Conservation (phyloP, 306 rosid species). For the Prunus davidiana region DNA sequence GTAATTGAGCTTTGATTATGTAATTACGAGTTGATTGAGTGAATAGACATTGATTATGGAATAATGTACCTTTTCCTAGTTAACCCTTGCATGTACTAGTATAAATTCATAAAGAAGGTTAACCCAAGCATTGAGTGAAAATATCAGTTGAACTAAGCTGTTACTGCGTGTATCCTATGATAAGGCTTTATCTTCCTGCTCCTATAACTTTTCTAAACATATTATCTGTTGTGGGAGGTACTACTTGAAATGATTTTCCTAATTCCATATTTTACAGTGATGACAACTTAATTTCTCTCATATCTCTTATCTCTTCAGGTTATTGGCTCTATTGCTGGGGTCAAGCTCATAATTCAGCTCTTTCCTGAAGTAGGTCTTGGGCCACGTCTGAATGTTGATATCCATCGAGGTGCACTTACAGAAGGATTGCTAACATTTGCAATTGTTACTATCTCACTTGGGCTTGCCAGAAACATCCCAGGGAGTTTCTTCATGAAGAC, state of each 20-base stretch:
- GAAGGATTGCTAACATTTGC: conserved; percentile 75
- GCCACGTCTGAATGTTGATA: conserved; percentile 64
- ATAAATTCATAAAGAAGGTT: too few relatives aligned
- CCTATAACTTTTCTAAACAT: too few relatives aligned
- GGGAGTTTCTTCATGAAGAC: conserved; percentile 81
- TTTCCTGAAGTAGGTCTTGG: conserved; percentile 75
- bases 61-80: too few relatives aligned
- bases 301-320: conserved; percentile 47
- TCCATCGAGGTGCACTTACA: conserved; percentile 80
- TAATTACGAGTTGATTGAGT: background rate
- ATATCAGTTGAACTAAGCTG: background rate
- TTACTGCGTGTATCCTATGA: background rate
- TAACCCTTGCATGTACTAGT: too few relatives aligned
- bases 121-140: too few relatives aligned
- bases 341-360: conserved; percentile 46
- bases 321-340: conserved; percentile 73
- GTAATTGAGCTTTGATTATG: background rate
- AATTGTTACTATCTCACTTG: conserved; percentile 63
- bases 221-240: background rate
- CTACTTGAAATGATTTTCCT: background rate
- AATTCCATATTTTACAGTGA: background rate
- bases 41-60: too few relatives aligned
- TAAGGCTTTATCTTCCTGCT: too few relatives aligned
- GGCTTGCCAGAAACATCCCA: conserved; percentile 49
- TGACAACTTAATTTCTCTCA: background rate